These are phyloP conservation scores for Pontederia crassipes DNA, from an alignment of 176 grass and related monocot species.

Conservation along the genomic window DNA sequence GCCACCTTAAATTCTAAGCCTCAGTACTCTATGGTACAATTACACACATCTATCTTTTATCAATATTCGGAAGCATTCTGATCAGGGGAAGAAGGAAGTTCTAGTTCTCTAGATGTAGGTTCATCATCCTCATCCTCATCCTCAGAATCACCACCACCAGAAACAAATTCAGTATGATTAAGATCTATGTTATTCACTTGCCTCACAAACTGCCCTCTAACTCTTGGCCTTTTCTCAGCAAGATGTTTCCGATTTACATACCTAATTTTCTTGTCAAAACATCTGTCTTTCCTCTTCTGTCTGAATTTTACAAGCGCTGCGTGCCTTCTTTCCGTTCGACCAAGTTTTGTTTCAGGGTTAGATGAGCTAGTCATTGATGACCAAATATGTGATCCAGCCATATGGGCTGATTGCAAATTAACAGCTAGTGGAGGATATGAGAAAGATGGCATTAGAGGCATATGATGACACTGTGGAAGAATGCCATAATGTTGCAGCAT, in stretches of 20 bases:
- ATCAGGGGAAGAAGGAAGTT: conserved; percentile 53
- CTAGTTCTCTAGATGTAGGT: conserved; percentile 50
- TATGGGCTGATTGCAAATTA: conserved; percentile 48
- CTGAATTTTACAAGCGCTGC: conserved; percentile 90
- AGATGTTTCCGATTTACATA: conserved; percentile 77
- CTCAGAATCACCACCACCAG: conserved; percentile 65
- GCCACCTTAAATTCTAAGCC: background rate
- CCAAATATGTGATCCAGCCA: conserved; percentile 35
- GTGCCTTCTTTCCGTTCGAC: conserved; percentile 47
- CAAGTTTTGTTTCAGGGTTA: conserved; percentile 36
- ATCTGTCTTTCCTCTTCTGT: conserved; percentile 78
- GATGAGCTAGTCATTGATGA: conserved; percentile 34
- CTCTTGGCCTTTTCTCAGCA: conserved; percentile 74
- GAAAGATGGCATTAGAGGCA: conserved; percentile 46
- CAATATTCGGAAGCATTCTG: conserved; percentile 18
- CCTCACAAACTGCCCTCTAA: conserved; percentile 90
- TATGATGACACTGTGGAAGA: conserved; percentile 40
- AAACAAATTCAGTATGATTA: conserved; percentile 23
- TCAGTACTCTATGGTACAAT: background rate
- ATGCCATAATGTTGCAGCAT: conserved; percentile 56
- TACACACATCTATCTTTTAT: background rate
- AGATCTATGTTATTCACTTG: conserved; percentile 45
- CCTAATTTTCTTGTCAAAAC: conserved; percentile 97
- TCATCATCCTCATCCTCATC: conserved; percentile 47
- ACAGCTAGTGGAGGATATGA: conserved; percentile 44